Percentiles rank a stretch among this genome's conserved stretches.
Conservation (phyloP, 2,329 filamentous ascomycete species). For the Fusarium sp. region DNA sequence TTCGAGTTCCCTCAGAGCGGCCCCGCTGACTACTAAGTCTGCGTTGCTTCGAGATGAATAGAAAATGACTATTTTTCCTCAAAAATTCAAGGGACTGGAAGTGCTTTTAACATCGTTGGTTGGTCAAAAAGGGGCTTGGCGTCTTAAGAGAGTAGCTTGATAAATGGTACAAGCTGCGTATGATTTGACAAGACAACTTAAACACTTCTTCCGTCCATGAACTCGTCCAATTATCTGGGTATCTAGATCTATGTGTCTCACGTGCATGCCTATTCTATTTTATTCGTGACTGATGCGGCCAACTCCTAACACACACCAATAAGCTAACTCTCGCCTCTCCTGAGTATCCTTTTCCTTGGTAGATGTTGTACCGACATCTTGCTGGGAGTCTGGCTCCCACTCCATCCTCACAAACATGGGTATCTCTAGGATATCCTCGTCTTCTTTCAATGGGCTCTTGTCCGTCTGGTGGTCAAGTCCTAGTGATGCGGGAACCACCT, state of each 20-base stretch:
- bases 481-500: constrained; percentile 79
- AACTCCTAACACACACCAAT: constrained; percentile 93
- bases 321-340: constrained; percentile 89
- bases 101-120: constrained; percentile 56
- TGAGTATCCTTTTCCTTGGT: constrained; percentile 71
- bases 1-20: constrained; percentile 97
- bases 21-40: constrained; percentile 81
- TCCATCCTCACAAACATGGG: constrained; percentile 93
- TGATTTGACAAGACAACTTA: constrained; percentile 55
- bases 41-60: constrained; percentile 36
- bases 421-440: constrained; percentile 82
- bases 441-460: constrained; percentile 65
- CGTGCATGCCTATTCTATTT: constrained; percentile 32
- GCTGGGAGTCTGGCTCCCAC: constrained; percentile 81
- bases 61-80: constrained; percentile 23
- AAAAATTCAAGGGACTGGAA: constrained; percentile 45
- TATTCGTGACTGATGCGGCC: constrained; percentile 77
- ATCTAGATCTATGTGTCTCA: constrained; percentile 55
- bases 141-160: constrained; percentile 65
- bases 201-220: constrained; percentile 50
- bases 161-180: constrained; percentile 61
- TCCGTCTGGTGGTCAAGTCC: constrained; percentile 57
- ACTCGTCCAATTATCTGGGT: constrained; percentile 53
- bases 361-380: constrained; percentile 70
- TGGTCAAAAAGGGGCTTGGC: constrained; percentile 63